Evolutionary conservation across 257 asterid genomes (phyloP).

Genomic region (Solanum acaule): DNA sequence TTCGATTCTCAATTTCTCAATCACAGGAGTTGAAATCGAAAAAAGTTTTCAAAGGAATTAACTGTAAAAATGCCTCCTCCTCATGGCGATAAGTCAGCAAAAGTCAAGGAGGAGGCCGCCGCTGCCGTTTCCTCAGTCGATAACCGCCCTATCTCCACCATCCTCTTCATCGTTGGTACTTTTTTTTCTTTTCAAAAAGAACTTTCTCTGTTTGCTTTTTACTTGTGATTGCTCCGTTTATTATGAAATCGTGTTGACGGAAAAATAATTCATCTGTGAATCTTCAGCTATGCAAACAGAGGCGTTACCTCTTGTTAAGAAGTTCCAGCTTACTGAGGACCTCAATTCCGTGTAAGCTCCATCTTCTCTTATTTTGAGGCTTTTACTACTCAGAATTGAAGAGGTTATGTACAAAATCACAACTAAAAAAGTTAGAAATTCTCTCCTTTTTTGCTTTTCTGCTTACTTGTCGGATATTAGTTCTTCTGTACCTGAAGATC

Average conservation of each 20-base stretch:
- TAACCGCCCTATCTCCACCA: constrained; percentile 45
- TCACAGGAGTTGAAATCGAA: not conserved
- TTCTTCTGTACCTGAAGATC: not conserved
- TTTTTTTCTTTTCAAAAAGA: not conserved
- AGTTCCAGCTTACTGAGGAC: constrained; percentile 64
- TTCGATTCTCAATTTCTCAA: not conserved
- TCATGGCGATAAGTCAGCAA: constrained; percentile 20
- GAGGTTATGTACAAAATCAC: not conserved
- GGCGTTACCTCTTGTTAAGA: constrained; percentile 73
- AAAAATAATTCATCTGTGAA: not conserved
- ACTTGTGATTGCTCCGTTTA: not conserved
- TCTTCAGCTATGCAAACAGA: constrained; percentile 86
- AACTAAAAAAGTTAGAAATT: not conserved
- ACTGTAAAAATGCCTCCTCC: constrained; percentile 48
- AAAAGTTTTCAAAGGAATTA: not conserved
- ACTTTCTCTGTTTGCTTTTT: not conserved
- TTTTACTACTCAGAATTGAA: not conserved
- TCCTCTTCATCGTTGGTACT: constrained; percentile 76
- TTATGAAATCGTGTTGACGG: not conserved
- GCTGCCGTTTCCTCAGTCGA: not conserved
- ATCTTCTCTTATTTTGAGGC: not conserved
- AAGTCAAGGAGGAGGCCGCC: constrained; percentile 28
- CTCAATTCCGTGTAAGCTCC: constrained; percentile 44
- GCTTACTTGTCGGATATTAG: not conserved
- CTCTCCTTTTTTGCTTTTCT: not conserved